Conservation (phyloP, 2,329 filamentous ascomycete genomes). For the Thelonectria rubi region DNA sequence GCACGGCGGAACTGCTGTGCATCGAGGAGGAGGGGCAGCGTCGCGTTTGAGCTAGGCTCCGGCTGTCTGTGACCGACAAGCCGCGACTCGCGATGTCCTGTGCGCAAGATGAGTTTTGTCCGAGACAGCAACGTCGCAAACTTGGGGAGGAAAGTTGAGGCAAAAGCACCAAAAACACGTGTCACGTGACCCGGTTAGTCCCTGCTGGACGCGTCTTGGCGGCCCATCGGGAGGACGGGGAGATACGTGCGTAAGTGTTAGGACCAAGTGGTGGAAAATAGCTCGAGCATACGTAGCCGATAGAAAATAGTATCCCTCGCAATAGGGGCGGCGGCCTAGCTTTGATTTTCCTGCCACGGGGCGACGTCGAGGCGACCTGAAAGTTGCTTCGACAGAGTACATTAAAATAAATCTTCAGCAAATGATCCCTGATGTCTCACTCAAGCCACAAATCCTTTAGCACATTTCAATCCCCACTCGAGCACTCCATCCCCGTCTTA, state of each 20-base stretch:
- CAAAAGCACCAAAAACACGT: slow-evolving; percentile 36
- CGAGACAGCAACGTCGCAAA: slow-evolving; percentile 42
- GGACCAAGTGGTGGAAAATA: background rate
- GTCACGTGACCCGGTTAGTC: slow-evolving; percentile 38
- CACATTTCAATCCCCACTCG: slow-evolving; percentile 19
- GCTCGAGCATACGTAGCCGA: background rate
- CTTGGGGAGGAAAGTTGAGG: slow-evolving; percentile 36
- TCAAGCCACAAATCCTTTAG: slow-evolving; percentile 13
- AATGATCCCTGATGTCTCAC: slow-evolving; percentile 4
- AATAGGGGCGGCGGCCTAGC: too few relatives aligned
- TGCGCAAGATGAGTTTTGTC: slow-evolving; percentile 40
- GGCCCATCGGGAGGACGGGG: slow-evolving; percentile 9
- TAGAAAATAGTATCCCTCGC: background rate
- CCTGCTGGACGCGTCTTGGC: slow-evolving; percentile 29
- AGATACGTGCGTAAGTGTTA: background rate
- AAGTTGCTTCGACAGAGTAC: background rate
- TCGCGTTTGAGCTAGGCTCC: slow-evolving; percentile 39
- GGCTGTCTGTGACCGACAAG: slow-evolving; percentile 44
- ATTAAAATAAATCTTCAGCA: slow-evolving; percentile 3
- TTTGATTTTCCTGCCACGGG: background rate
- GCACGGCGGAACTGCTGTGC: slow-evolving; percentile 11
- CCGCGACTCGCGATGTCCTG: slow-evolving; percentile 44
- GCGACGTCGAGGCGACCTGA: background rate
- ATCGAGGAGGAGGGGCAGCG: slow-evolving; percentile 26
- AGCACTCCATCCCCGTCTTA: background rate